A percentile compares a stretch with the other conserved stretches of the same genome.
Conservation (phyloP, 352 stramenopile species). For the Phytophthora gonapodyides region DNA sequence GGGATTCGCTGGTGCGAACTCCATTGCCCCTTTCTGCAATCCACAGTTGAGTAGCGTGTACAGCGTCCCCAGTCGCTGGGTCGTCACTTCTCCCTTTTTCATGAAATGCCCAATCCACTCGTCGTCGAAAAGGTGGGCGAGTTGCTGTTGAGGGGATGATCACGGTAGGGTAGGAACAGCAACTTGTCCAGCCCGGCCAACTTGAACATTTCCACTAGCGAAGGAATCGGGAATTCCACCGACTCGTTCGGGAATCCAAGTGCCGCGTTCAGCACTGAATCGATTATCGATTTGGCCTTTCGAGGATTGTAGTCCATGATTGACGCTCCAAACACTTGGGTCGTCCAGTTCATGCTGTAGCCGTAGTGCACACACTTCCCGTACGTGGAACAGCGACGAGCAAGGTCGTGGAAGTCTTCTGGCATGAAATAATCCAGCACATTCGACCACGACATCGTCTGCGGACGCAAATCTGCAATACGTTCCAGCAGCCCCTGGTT, state of each 20-base stretch:
- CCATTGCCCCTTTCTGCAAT: constrained; percentile 23
- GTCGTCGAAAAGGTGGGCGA: constrained; percentile 10
- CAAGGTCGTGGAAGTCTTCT: constrained; percentile 36
- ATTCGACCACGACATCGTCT: constrained; percentile 35
- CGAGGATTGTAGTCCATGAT: constrained; percentile 21
- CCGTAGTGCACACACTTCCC: constrained; percentile 31
- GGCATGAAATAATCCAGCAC: constrained; percentile 28
- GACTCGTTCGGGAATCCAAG: constrained; percentile 13
- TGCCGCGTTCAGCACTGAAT: constrained; percentile 11
- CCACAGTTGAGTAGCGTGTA: constrained; percentile 18
- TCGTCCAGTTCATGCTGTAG: constrained; percentile 37
- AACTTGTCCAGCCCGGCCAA: constrained; percentile 21
- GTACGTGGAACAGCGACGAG: constrained; percentile 27
- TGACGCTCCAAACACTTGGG: constrained; percentile 26
- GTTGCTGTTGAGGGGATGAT: constrained; percentile 19
- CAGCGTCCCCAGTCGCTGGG: constrained; percentile 1
- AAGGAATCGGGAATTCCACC: neutral
- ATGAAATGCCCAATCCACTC: constrained; percentile 34
- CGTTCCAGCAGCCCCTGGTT: constrained; percentile 16
- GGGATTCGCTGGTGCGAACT: constrained; percentile 13
- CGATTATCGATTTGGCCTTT: neutral
- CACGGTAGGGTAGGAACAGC: constrained; percentile 21
- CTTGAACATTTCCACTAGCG: constrained; percentile 2
- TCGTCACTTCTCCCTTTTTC: constrained; percentile 9
- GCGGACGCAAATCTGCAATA: constrained; percentile 27